These are phyloP conservation scores for Eutrema salsugineum DNA, from an alignment of 441 rosid genomes.

Conservation along the genomic window DNA sequence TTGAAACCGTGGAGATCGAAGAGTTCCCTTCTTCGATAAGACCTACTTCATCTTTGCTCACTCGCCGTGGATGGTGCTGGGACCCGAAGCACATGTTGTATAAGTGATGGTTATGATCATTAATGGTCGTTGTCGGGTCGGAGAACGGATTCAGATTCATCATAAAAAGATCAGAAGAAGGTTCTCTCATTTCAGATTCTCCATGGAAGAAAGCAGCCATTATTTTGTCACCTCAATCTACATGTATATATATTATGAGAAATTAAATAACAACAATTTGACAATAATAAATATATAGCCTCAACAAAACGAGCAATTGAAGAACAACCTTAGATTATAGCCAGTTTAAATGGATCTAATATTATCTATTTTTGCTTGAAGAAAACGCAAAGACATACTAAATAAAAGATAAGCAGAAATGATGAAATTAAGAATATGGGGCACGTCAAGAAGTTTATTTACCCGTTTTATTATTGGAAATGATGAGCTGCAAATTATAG, in stretches of 20 bases:
- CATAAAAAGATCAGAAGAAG: conserved; percentile 8
- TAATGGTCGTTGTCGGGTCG: not conserved
- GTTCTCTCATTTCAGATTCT: conserved; percentile 20
- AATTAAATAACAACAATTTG: not conserved
- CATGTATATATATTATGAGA: not conserved
- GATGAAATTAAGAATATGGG: not conserved
- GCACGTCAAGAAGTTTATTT: not conserved
- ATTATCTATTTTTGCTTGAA: conserved; percentile 1
- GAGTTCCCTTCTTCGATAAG: conserved; percentile 9
- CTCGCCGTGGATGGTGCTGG: conserved; percentile 1
- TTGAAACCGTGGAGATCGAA: conserved; percentile 14
- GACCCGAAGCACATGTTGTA: conserved; percentile 13
- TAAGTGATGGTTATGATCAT: conserved; percentile 5
- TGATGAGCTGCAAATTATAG: conserved; percentile 16
- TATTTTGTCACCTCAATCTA: not conserved
- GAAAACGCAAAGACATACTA: not conserved
- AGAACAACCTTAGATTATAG: not conserved
- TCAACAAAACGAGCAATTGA: not conserved
- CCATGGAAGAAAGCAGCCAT: conserved; percentile 26
- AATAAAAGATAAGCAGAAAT: not conserved
- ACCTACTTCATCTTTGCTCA: conserved; percentile 9
- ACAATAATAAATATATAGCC: not conserved
- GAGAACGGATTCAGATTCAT: conserved; percentile 5
- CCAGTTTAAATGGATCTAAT: not conserved
- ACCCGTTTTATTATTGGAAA: conserved; percentile 4